Conservation (phyloP, 352 stramenopile species). For the Globisporangium spinosum region DNA sequence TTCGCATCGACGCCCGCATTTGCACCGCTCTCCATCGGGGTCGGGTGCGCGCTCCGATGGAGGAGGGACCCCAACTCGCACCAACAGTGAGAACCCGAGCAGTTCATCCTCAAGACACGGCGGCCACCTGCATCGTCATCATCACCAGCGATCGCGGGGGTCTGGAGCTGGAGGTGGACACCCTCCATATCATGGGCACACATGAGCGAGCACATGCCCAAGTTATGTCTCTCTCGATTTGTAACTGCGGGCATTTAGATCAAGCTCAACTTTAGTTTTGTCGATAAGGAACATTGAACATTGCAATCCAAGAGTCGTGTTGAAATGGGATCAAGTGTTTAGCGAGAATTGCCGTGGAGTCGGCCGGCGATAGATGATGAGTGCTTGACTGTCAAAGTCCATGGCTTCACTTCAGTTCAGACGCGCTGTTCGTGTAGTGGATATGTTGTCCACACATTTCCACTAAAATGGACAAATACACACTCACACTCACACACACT, state of each 20-base stretch:
- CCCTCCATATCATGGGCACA: constrained; percentile 1
- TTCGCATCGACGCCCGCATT: constrained; percentile 8
- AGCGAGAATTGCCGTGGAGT: neutral
- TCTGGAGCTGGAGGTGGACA: neutral
- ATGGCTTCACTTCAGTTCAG: neutral
- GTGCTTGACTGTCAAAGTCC: neutral
- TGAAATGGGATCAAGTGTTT: neutral
- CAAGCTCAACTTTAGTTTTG: neutral
- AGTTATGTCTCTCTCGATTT: neutral
- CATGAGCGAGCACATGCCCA: neutral
- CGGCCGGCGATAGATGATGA: neutral
- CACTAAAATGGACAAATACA: neutral
- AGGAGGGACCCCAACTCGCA: neutral
- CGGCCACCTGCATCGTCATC: constrained; percentile 16
- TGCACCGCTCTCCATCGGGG: neutral
- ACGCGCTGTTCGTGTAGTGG: neutral
- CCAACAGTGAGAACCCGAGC: neutral
- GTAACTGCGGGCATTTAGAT: neutral
- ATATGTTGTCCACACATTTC: neutral
- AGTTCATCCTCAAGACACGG: constrained; percentile 7
- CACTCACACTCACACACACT: neutral
- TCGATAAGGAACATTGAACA: neutral
- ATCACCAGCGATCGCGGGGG: constrained; percentile 14
- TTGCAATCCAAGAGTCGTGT: neutral
- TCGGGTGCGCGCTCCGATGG: constrained; percentile 1